These are phyloP conservation scores for Cadophora luteo-olivacea DNA, from an alignment of 2,329 filamentous ascomycete genomes.

Conservation along the genomic window DNA sequence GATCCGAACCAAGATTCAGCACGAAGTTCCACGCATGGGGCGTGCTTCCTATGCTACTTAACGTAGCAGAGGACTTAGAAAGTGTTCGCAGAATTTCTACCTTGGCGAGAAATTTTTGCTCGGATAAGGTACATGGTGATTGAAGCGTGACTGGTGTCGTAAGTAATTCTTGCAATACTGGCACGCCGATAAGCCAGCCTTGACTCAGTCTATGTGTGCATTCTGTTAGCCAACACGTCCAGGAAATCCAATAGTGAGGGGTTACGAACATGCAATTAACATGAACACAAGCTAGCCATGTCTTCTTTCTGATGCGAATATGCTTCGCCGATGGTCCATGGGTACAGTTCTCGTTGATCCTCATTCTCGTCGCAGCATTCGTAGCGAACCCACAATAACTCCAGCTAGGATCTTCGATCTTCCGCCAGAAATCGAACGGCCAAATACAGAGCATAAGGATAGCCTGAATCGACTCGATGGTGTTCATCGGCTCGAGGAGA, in stretches of 20 bases:
- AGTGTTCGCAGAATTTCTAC: neutral
- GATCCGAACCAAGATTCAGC: neutral
- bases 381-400: neutral
- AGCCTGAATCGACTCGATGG: neutral
- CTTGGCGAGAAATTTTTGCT: neutral
- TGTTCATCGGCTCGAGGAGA: neutral
- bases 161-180: neutral
- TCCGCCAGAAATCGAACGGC: neutral
- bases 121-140: neutral
- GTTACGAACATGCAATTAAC: neutral
- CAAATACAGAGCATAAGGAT: neutral
- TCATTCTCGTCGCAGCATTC: neutral
- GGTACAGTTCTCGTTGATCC: neutral
- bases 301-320: neutral
- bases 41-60: neutral
- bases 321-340: neutral
- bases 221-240: neutral
- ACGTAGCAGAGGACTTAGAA: neutral
- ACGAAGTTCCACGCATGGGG: neutral
- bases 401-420: neutral
- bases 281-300: neutral
- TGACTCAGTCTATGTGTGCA: neutral
- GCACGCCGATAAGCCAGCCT: neutral
- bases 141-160: neutral
- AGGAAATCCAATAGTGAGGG: neutral